Percentiles rank a stretch among this genome's conserved stretches.
phyloP scores from a whole-genome alignment of 331 rosid genomes.

The Malus hybrid region DNA sequence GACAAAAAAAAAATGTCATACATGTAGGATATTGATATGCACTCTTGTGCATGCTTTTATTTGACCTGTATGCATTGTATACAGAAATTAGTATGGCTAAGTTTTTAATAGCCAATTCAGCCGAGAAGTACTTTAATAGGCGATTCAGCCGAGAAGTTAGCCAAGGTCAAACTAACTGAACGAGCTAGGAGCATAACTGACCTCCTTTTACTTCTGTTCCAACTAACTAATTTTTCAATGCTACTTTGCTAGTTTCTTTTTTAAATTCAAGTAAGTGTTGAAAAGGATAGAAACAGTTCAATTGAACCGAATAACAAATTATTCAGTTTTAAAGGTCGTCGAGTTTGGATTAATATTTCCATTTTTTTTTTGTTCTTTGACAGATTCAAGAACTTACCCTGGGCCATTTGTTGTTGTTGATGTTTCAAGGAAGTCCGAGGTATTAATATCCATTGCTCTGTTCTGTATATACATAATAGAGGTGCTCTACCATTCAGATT shows the following conservation, averaged over 20 bases:
- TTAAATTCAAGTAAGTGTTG: background rate
- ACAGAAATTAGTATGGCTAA: background rate
- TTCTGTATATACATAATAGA: slow-evolving; percentile 5
- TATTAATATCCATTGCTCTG: slow-evolving; percentile 26
- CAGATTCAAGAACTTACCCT: slow-evolving; percentile 76
- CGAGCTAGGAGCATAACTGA: background rate
- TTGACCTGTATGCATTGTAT: background rate
- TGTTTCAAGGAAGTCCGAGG: slow-evolving; percentile 72
- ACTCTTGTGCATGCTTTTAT: background rate
- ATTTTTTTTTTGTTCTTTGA: background rate
- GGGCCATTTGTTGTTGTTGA: slow-evolving; percentile 77
- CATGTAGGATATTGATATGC: background rate
- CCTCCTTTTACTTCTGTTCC: background rate
- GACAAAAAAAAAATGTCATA: background rate
- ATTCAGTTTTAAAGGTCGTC: slow-evolving; percentile 7
- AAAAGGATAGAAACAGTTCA: background rate
- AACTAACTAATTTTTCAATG: background rate
- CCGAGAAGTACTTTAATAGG: background rate
- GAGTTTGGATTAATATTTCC: slow-evolving; percentile 10
- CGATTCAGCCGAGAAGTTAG: background rate
- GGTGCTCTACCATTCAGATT: slow-evolving; percentile 4
- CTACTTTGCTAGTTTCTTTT: background rate
- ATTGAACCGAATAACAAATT: background rate
- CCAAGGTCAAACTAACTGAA: background rate
- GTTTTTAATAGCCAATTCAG: background rate